Evolutionary conservation across 140 eudicot genomes (phyloP).

Genomic region (Erigeron philadelphicus): DNA sequence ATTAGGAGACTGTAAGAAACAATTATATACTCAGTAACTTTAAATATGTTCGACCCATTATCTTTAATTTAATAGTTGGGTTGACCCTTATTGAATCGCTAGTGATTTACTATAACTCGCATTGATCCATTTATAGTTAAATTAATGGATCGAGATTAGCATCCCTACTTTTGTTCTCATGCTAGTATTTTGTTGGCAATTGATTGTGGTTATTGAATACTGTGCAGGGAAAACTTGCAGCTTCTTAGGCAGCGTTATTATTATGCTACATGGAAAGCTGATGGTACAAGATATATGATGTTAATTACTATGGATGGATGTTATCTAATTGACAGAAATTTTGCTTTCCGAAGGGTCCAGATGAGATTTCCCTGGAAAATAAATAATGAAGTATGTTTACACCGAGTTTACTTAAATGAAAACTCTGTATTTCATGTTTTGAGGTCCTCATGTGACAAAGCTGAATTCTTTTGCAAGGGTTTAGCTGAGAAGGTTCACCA

Average conservation of each 20-base stretch:
- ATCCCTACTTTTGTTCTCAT: neutral
- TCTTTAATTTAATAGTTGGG: neutral
- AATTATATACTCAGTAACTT: too few relatives aligned
- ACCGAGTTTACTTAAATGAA: slow-evolving; percentile 5
- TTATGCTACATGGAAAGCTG: slow-evolving; percentile 99
- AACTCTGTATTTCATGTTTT: neutral
- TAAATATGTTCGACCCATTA: neutral
- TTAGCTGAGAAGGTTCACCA: slow-evolving; percentile 77
- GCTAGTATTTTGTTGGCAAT: slow-evolving; percentile 11
- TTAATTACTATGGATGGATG: slow-evolving; percentile 88
- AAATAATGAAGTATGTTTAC: slow-evolving; percentile 61
- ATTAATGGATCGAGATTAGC: too few relatives aligned
- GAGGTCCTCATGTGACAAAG: slow-evolving; percentile 18
- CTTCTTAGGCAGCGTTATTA: slow-evolving; percentile 91
- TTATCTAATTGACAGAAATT: slow-evolving; percentile 81
- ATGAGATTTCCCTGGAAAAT: slow-evolving; percentile 95
- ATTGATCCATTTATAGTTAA: neutral
- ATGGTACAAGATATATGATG: slow-evolving; percentile 99
- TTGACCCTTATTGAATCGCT: too few relatives aligned
- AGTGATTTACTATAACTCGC: too few relatives aligned
- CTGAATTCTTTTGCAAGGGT: slow-evolving; percentile 38
- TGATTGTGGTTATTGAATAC: neutral
- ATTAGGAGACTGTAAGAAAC: too few relatives aligned
- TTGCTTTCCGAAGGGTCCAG: slow-evolving; percentile 90
- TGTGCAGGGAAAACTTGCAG: slow-evolving; percentile 80